phyloP scores from a whole-genome alignment of 2,329 filamentous ascomycete species.

The Colletotrichum camelliae region DNA sequence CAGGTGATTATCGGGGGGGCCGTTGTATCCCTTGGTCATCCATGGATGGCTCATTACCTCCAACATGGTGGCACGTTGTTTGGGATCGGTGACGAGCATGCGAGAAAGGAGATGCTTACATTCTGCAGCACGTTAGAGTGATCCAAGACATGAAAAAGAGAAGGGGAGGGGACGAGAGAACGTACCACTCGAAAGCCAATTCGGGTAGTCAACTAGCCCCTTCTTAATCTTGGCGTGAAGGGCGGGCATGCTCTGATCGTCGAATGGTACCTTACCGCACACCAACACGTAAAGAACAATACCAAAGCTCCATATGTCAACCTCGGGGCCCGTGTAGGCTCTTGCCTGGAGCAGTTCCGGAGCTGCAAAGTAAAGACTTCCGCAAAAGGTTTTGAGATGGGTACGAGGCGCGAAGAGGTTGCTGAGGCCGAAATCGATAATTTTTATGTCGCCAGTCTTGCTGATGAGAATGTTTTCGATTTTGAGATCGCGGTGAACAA shows the following conservation, averaged over 20 bases:
- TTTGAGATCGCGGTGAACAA: slow-evolving; percentile 96
- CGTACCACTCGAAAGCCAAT: slow-evolving; percentile 88
- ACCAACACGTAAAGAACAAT: slow-evolving; percentile 97
- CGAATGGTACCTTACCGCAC: slow-evolving; percentile 97
- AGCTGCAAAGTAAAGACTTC: slow-evolving; percentile 96
- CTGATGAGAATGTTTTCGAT: slow-evolving; percentile 99
- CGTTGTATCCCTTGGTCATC: slow-evolving; percentile 91
- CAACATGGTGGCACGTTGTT: slow-evolving; percentile 81
- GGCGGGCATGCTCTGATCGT: slow-evolving; percentile 98
- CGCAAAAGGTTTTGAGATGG: slow-evolving; percentile 95
- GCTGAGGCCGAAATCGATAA: slow-evolving; percentile 97
- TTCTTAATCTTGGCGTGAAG: slow-evolving; percentile 99
- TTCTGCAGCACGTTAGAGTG: slow-evolving; percentile 63
- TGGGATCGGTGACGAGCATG: slow-evolving; percentile 95
- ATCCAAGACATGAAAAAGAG: not conserved
- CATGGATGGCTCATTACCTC: slow-evolving; percentile 96
- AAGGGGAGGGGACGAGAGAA: slow-evolving; percentile 15
- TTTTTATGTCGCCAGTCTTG: slow-evolving; percentile 98
- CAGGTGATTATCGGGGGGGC: slow-evolving; percentile 87
- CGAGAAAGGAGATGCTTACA: slow-evolving; percentile 91
- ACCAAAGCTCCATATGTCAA: slow-evolving; percentile 98
- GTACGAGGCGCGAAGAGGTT: slow-evolving; percentile 89
- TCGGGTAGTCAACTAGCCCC: slow-evolving; percentile 92
- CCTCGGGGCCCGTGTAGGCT: slow-evolving; percentile 94
- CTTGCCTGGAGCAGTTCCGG: slow-evolving; percentile 93